phyloP scores from a whole-genome alignment of 768 basidiomycete species.

The Leccinum boreale region DNA sequence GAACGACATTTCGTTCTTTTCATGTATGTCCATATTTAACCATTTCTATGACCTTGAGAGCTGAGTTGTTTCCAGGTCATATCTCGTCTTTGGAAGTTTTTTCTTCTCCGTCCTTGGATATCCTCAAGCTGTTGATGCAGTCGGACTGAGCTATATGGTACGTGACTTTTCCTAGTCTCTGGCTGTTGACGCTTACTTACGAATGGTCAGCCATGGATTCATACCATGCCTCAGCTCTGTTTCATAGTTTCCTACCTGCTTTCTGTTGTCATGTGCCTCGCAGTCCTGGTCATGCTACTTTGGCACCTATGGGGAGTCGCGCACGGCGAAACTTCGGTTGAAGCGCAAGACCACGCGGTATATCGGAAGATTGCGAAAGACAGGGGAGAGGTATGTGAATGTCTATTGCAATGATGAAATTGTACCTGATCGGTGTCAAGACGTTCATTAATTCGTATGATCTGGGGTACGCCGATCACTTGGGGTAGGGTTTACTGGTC shows the following conservation, averaged over 20 bases:
- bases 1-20: slow-evolving; percentile 96
- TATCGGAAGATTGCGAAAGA: slow-evolving; percentile 68
- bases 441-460: slow-evolving; percentile 90
- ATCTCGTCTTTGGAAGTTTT: slow-evolving; percentile 71
- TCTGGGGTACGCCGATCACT: slow-evolving; percentile 54
- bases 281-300: slow-evolving; percentile 65
- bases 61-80: slow-evolving; percentile 50
- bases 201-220: slow-evolving; percentile 44
- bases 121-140: slow-evolving; percentile 49
- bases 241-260: slow-evolving; percentile 80
- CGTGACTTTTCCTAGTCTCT: slow-evolving; percentile 3
- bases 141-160: slow-evolving; percentile 53
- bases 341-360: slow-evolving; percentile 80
- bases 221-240: slow-evolving; percentile 61
- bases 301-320: slow-evolving; percentile 74
- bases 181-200: neutral
- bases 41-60: neutral
- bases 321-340: slow-evolving; percentile 83
- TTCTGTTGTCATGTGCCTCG: slow-evolving; percentile 67
- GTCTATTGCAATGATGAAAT: neutral
- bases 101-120: slow-evolving; percentile 66
- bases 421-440: slow-evolving; percentile 33
- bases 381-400: slow-evolving; percentile 59
- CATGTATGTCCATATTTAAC: slow-evolving; percentile 52
- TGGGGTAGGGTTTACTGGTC: neutral